A percentile compares a stretch with the other conserved stretches of the same genome.
phyloP scores from a whole-genome alignment of 768 basidiomycete species.

The Hypholoma sublateritium region DNA sequence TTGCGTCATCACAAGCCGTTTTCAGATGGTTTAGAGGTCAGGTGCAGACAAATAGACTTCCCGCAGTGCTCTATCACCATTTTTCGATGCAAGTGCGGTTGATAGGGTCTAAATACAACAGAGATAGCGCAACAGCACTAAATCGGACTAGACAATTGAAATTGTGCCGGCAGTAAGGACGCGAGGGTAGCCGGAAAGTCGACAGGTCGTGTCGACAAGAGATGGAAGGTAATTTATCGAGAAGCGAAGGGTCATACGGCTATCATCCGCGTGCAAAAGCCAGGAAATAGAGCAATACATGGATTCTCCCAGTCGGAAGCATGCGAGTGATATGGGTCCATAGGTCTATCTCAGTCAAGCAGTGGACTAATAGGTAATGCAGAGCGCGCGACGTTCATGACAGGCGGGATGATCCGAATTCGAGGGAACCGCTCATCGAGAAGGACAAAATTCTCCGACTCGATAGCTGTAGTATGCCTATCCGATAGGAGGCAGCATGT shows the following conservation, averaged over 20 bases:
- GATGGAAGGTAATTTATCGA: not conserved
- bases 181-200: not conserved
- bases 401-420: not conserved
- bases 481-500: conserved; percentile 5
- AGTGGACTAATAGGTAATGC: not conserved
- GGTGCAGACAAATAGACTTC: not conserved
- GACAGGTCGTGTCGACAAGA: conserved; percentile 7
- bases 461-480: not conserved
- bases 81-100: too few species aligned
- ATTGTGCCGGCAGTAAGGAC: not conserved
- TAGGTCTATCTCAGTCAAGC: not conserved
- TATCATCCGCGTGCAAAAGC: not conserved
- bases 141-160: not conserved
- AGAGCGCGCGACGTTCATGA: not conserved
- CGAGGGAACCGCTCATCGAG: not conserved
- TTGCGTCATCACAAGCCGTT: too few species aligned
- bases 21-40: too few species aligned
- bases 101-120: too few species aligned
- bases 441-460: not conserved
- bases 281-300: not conserved
- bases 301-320: not conserved
- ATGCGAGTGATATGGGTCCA: not conserved
- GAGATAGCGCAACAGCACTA: too few species aligned
- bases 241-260: not conserved
- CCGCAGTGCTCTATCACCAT: not conserved